Base-by-base conservation (phyloP, 805 yeast species). In the Zygosaccharomyces pseudorouxii region DNA sequence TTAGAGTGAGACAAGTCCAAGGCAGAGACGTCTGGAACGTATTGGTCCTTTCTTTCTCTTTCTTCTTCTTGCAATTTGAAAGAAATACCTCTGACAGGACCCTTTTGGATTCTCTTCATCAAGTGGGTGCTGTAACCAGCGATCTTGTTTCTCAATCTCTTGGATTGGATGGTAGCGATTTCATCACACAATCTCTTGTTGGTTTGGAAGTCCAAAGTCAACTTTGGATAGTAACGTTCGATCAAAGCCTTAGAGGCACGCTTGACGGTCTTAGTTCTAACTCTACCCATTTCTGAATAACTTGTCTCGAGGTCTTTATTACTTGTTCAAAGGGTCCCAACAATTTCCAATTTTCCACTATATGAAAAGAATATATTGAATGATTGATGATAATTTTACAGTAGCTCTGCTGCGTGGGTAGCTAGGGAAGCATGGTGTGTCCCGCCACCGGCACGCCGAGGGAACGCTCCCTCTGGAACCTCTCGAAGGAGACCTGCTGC, bases 41-140 rank as follows among this genome's bases (percentile, higher is more conserved):
- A 93, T 82, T 93, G 99, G 80, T 93, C 98, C 81, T 95, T 93
- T 82, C 99, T 88, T 83, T 93, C 99, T 85, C 99, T 92, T 86
- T 93, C 99, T 82, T 93, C 99, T 82, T 93, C 99, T 84, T 93
- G 99, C 73, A 93, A 88, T 79, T 95, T 95, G 96, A 93, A 93
- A 69, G 99, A 93, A 69, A 93, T 95, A 81, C 99, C 99, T 85
- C 98, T 90, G 70, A 93, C 99, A 82, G 99, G 99, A 75, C 99
- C 99, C 84, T 92, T 93, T 81, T 95, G 98, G 74, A 93, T 93
- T 83, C 99, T 90, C 84, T 89, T 93, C 99, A 93, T 95, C 78
- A 93, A 85, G 79, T 93, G 99, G 72, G 99, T 93, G 78, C 99
- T 93, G 96, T 92, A 93, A 77, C 99, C 99, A 75, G 99, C 99